Evolutionary conservation across 2,329 filamentous ascomycete genomes (phyloP).

Genomic region (Trichoderma koningiopsis): DNA sequence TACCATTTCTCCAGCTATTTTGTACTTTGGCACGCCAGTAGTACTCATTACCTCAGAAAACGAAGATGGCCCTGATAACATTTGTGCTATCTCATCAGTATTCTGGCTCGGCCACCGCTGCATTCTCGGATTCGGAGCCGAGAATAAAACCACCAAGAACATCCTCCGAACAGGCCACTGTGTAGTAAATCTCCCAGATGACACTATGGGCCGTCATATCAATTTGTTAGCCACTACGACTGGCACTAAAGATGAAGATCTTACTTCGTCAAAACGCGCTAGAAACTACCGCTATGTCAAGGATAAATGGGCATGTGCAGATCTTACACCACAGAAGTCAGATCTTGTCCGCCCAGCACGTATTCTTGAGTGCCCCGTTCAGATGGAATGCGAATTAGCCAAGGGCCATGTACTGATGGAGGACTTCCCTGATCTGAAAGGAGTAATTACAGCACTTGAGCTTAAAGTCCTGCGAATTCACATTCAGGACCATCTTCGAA

Average conservation of each 20-base stretch:
- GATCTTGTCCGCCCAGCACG: conserved; percentile 39
- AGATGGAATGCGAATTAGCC: conserved; percentile 47
- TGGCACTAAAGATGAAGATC: conserved; percentile 31
- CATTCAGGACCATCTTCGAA: conserved; percentile 38
- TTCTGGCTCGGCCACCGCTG: conserved; percentile 49
- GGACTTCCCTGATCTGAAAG: conserved; percentile 37
- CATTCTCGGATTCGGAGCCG: conserved; percentile 44
- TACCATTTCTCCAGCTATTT: conserved; percentile 43
- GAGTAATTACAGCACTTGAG: conserved; percentile 39
- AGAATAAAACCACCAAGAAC: conserved; percentile 44
- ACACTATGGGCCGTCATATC: conserved; percentile 39
- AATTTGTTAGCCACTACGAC: conserved; percentile 46
- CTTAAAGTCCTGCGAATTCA: conserved; percentile 42
- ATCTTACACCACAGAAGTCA: conserved; percentile 40
- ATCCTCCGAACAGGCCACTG: conserved; percentile 46
- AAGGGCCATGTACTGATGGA: conserved; percentile 38
- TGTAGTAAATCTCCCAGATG: conserved; percentile 45
- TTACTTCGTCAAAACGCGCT: conserved; percentile 35
- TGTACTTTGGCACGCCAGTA: conserved; percentile 47
- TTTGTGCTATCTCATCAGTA: conserved; percentile 48
- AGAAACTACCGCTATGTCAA: conserved; percentile 42
- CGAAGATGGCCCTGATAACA: conserved; percentile 45
- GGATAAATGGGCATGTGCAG: conserved; percentile 43
- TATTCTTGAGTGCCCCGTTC: conserved; percentile 44
- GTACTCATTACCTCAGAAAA: conserved; percentile 45